Evolutionary conservation across 1,284 basidiomycete species (phyloP).

Genomic region (Blastosporella zonata): DNA sequence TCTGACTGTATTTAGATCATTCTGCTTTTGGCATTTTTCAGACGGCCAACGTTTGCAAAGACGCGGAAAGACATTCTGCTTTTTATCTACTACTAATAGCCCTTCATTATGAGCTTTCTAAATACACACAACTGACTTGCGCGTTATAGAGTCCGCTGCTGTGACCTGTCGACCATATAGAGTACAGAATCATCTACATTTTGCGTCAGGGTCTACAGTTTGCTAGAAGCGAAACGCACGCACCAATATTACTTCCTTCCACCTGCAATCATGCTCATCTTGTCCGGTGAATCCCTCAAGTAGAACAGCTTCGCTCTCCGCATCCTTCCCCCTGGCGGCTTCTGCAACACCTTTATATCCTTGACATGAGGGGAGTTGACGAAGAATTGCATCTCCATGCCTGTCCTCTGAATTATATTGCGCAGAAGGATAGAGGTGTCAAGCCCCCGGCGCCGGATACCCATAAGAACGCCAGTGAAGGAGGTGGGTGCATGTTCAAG

Average conservation of each 20-base stretch:
- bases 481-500: slow-evolving; percentile 68
- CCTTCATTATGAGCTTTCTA: neutral
- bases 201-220: neutral
- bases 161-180: neutral
- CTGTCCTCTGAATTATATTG: slow-evolving; percentile 85
- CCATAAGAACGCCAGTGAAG: slow-evolving; percentile 86
- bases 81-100: too few species aligned
- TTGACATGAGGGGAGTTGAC: slow-evolving; percentile 82
- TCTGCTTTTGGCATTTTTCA: slow-evolving; percentile 12
- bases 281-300: slow-evolving; percentile 72
- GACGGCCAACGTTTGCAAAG: neutral
- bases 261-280: slow-evolving; percentile 76
- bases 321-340: slow-evolving; percentile 58
- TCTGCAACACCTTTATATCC: slow-evolving; percentile 74
- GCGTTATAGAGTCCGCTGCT: neutral
- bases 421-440: slow-evolving; percentile 83
- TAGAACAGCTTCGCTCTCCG: slow-evolving; percentile 77
- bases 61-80: too few species aligned
- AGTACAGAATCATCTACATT: neutral
- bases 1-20: slow-evolving; percentile 18
- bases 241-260: slow-evolving; percentile 37
- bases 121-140: neutral
- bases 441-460: slow-evolving; percentile 74
- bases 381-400: slow-evolving; percentile 89
- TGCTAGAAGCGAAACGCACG: neutral